A percentile compares a stretch with the other conserved stretches of the same genome.
Evolutionary conservation across 2,329 filamentous ascomycete genomes (phyloP).

Genomic region (Clonostachys byssicola): DNA sequence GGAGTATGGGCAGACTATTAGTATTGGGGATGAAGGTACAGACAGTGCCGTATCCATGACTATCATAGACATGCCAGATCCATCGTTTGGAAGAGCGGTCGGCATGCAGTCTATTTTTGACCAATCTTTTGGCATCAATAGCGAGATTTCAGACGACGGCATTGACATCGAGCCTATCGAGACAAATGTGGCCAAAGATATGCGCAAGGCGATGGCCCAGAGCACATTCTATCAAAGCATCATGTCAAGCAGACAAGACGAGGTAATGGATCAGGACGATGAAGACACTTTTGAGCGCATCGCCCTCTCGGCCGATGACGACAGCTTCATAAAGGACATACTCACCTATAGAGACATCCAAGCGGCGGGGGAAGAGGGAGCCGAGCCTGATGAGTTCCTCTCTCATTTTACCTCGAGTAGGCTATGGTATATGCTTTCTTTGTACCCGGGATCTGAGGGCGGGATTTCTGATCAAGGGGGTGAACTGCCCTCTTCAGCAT

Average conservation of each 20-base stretch:
- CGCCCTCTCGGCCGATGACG: slow-evolving; percentile 74
- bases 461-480: slow-evolving; percentile 69
- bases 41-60: slow-evolving; percentile 87
- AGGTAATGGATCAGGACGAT: slow-evolving; percentile 71
- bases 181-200: slow-evolving; percentile 80
- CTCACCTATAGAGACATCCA: slow-evolving; percentile 74
- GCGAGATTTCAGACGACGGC: slow-evolving; percentile 95
- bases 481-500: slow-evolving; percentile 65
- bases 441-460: slow-evolving; percentile 80
- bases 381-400: slow-evolving; percentile 74
- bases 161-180: slow-evolving; percentile 68
- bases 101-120: slow-evolving; percentile 90
- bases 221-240: slow-evolving; percentile 78
- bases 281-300: slow-evolving; percentile 91
- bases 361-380: slow-evolving; percentile 74
- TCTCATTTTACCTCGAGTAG: slow-evolving; percentile 76
- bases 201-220: slow-evolving; percentile 75
- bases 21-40: slow-evolving; percentile 64
- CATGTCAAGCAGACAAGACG: slow-evolving; percentile 58
- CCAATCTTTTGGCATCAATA: slow-evolving; percentile 86
- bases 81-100: slow-evolving; percentile 79
- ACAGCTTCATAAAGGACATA: slow-evolving; percentile 76
- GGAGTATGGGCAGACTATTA: slow-evolving; percentile 58
- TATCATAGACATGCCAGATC: slow-evolving; percentile 78
- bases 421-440: slow-evolving; percentile 88